A percentile compares a stretch with the other conserved stretches of the same genome.
phyloP scores from a whole-genome alignment of 2,329 filamentous ascomycete species.

The Lithohypha guttulata region DNA sequence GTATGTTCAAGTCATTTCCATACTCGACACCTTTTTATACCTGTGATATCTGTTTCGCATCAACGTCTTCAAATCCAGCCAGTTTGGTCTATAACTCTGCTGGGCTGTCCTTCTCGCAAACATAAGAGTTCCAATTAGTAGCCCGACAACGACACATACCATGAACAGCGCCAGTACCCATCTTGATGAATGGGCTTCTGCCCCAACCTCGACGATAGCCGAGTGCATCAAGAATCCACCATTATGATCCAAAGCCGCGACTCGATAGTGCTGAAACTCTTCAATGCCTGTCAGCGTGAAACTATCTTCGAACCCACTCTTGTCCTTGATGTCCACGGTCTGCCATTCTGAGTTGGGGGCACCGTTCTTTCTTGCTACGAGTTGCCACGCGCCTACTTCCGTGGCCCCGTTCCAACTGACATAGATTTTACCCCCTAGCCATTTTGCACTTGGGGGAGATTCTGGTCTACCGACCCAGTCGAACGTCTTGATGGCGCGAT shows the following conservation, averaged over 20 bases:
- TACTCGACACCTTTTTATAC: conserved; percentile 2
- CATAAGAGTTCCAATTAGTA: neutral
- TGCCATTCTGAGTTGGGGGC: conserved; percentile 9
- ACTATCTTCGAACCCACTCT: conserved; percentile 14
- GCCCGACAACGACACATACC: neutral
- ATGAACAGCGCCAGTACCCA: conserved; percentile 12
- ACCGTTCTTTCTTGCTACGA: conserved; percentile 11
- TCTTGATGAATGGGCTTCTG: conserved; percentile 11
- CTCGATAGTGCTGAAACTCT: conserved; percentile 12
- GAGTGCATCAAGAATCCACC: conserved; percentile 11
- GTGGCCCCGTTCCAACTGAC: conserved; percentile 40
- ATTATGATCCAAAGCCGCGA: conserved; percentile 12
- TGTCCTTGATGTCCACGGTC: conserved; percentile 15
- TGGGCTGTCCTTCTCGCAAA: neutral
- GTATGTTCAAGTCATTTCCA: conserved; percentile 3
- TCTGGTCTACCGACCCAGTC: conserved; percentile 42
- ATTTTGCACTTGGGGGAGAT: conserved; percentile 16
- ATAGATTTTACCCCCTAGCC: conserved; percentile 27
- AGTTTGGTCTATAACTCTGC: neutral
- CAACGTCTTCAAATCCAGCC: neutral
- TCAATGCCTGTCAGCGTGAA: conserved; percentile 11
- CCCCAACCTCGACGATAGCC: conserved; percentile 7
- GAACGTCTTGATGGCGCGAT: conserved; percentile 40
- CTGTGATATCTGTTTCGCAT: neutral
- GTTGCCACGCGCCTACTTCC: conserved; percentile 23